Evolutionary conservation across 2,329 filamentous ascomycete species (phyloP), one percentile per base, ranked within the genome.

Genomic region (Purpureocillium lavendulum): DNA sequence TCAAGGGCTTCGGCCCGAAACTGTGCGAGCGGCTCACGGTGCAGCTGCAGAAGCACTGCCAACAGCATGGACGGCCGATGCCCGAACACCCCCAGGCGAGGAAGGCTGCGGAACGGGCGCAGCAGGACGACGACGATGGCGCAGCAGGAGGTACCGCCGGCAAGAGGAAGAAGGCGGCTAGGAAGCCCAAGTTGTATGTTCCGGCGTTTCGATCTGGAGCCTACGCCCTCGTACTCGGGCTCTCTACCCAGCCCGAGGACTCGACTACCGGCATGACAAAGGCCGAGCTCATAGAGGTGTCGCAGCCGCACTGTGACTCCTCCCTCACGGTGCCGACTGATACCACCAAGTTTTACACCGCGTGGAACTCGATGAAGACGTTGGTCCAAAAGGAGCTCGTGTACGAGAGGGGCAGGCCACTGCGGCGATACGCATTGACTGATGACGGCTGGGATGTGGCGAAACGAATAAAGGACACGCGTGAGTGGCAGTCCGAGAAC

Each of bases 351-450:
- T 84, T 76, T 50, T 85, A 86, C 50, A 90, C 85, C 0, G 86
- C 86, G 0, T 92, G 85, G 85, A 83, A 76, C 51, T 87, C 84
- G 2, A 88, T 90, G 73, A 86, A 85, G 54, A 87, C 82, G 0
- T 62, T 92, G 26, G 49, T 80, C 5, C 70, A 78, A 39, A 87
- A 89, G 54, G 83, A 87, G 41, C 63, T 89, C 4, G 82, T 89
- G 0, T 80, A 79, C 41, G 80, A 84, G 48, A 77, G 77, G 39
- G 82, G 84, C 0, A 70, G 82, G 13, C 84, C 84, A 0, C 59
- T 78, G 14, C 74, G 78, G 43, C 77, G 73, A 47, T 92, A 88
- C 53, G 68, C 70, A 2, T 62, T 92, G 29, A 87, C 84, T 0
- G 84, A 89, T 26, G 82, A 86, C 43, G 86, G 86, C 4, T 85